Evolutionary conservation across 306 rosid genomes (phyloP), one percentile per base, ranked within the genome.

Genomic region (Sophora flavescens): DNA sequence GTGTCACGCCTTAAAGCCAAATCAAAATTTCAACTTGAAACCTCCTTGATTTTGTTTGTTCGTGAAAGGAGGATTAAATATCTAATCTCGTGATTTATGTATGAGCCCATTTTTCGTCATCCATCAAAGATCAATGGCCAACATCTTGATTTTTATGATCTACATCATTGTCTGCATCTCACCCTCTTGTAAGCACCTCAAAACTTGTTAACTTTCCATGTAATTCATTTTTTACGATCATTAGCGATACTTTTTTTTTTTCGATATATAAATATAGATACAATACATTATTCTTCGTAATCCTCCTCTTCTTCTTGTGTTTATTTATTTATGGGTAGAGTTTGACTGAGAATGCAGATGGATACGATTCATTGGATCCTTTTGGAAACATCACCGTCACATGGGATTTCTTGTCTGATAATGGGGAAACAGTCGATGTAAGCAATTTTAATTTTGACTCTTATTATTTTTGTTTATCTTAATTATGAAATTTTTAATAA

Each of bases 281-380:
- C 0, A 7, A 41, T 9, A 41, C 33, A 14, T 41, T 30, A 9
- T 68, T 15, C 3, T 6, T 68, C 12, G 4, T 44, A 3, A 2
- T 64, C 1, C 17, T 61, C 0, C 8, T 62, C 6, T 30, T 8
- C n/a, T 30, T 39, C 6, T 42, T 5, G 45, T 5, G 1, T 52
- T 16, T 12, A 64, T 58, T 74, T 47, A 44, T 45, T 47, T 10
- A 44, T 73, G 38, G 5, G 45, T 53, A 36, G 12, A 42, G 17
- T 63, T 64, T 44, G 45, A 57, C 59, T 83, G 80, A 8, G 63
- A 75, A 53, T 84, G 85, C 90, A 93, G 98, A 84, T 88, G 98
- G 86, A 70, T 93, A 63, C 78, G 95, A 93, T 73, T 33, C 87
- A 8, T 66, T 88, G 82, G 97, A 93, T 86, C 98, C 97, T 50